Evolutionary conservation across 2,329 filamentous ascomycete genomes (phyloP), one percentile per base, ranked within the genome.

Genomic region (Juglanconis juglandina): DNA sequence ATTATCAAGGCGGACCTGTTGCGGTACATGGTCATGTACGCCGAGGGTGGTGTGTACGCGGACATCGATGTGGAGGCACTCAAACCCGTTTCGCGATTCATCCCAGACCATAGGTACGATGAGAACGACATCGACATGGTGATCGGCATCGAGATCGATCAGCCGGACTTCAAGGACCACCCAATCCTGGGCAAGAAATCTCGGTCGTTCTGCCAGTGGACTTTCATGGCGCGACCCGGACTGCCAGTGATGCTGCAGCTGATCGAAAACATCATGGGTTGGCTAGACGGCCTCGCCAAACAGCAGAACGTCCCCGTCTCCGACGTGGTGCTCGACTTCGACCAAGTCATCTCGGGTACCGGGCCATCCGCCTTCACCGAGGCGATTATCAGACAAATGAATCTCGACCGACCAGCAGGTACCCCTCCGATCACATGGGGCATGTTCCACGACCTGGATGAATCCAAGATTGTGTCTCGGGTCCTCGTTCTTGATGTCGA

Each of bases 131-230:
- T 90, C 53, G 85, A 89, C 66, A 83, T 90, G 78, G 83, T 91
- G 24, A 82, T 90, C 33, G 86, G 87, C 13, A 78, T 91, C 1
- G 88, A 91, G 70, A 87, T 90, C 60, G 88, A 90, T 68, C 82
- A 90, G 71, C 87, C 87, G 0, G 79, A 84, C 8, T 90, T 85
- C 73, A 76, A 74, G 17, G 73, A 85, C 53, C 87, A 90, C 68
- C 79, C 84, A 1, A 86, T 90, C 37, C 77, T 90, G 0, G 87
- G 88, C 13, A 80, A 79, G 53, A 90, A 90, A 72, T 89, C 84
- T 42, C 77, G 80, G 65, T 90, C 87, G 0, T 90, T 91, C 70
- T 90, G 87, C 70, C 88, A 90, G 68, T 91, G 88, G 88, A 90
- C 88, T 0, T 89, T 90, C 67, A 87, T 89, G 76, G 83, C 83